Evolutionary conservation across 495 filamentous ascomycete species (phyloP).

Genomic region (Xylaria acuta): DNA sequence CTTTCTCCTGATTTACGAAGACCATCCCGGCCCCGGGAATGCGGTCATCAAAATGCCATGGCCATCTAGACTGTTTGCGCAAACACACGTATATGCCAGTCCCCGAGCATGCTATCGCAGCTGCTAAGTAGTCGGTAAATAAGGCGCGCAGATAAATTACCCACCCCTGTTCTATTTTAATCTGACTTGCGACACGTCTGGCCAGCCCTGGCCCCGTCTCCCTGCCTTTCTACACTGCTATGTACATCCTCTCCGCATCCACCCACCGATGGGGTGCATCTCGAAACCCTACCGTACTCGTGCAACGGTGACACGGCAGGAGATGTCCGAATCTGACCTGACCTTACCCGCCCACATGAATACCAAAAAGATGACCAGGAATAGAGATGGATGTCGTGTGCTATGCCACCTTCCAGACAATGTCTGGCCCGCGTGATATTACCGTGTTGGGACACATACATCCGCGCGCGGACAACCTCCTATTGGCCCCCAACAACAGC

Average conservation of each 20-base stretch:
- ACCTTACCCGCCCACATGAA: neutral
- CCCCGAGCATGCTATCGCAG: neutral
- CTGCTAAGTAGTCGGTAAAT: constrained; percentile 9
- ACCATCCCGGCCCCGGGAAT: neutral
- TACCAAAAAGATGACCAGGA: neutral
- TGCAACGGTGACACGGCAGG: constrained; percentile 23
- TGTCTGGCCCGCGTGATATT: constrained; percentile 16
- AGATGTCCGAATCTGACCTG: neutral
- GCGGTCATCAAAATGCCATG: neutral
- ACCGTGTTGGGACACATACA: neutral
- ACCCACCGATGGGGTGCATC: neutral
- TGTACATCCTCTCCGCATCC: neutral
- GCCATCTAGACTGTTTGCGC: neutral
- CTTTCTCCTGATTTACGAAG: neutral
- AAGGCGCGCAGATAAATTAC: neutral
- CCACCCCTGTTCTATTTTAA: constrained; percentile 4
- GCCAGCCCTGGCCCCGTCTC: neutral
- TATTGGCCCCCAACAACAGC: constrained; percentile 5
- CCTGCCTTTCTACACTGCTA: neutral
- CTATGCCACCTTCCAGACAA: constrained; percentile 8
- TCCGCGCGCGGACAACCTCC: neutral
- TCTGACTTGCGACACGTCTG: neutral
- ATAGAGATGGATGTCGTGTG: neutral
- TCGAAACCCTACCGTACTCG: neutral
- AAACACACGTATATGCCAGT: neutral